Evolutionary conservation across 257 asterid species (phyloP), one percentile per base, ranked within the genome.

Genomic region (Solanum peruvianum): DNA sequence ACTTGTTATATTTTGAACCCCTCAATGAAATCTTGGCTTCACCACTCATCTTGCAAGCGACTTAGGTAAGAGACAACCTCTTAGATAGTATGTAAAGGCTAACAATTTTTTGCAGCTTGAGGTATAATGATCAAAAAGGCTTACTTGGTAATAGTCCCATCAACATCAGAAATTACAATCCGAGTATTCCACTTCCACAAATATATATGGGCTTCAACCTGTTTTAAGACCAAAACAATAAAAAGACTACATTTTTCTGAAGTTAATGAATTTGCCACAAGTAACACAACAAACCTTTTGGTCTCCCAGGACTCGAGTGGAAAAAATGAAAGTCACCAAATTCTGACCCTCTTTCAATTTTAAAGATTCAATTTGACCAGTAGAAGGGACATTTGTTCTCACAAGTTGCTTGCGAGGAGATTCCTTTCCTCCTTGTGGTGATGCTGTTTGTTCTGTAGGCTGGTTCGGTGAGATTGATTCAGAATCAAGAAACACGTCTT

Each of bases 131-230:
- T 49, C 42, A 72, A 71, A 33, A 78, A 85, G 70, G 42, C 98
- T 89, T 90, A 97, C 99, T 93, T 97, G 91, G 99, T 97, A 90
- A 97, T 97, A 87, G 99, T 96, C 88, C 99, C 99, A 87, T 97
- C 99, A 72, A 97, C 99, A 73, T 96, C 99, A 52, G 99, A 97
- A 88, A 97, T 97, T 49, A 97, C 99, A 47, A 97, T 97, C 47
- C 96, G 90, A 6, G 99, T 95, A 94, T 97, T 96, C 98, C 98
- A 97, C 95, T 92, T 95, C 99, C 99, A 97, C 95, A 97, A 91
- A 93, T 97, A 97, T 88, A 97, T 97, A 93, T 97, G 99, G 92
- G 99, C 99, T 88, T 97, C 99, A 82, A 97, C 99, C 99, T 96
- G 95, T 85, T 69, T 52, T 88, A 89, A 66, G 66, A 80, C 84